Evolutionary conservation across 202 grass and related monocot genomes (phyloP), one percentile per base, ranked within the genome.

Genomic region (Setaria viridis): DNA sequence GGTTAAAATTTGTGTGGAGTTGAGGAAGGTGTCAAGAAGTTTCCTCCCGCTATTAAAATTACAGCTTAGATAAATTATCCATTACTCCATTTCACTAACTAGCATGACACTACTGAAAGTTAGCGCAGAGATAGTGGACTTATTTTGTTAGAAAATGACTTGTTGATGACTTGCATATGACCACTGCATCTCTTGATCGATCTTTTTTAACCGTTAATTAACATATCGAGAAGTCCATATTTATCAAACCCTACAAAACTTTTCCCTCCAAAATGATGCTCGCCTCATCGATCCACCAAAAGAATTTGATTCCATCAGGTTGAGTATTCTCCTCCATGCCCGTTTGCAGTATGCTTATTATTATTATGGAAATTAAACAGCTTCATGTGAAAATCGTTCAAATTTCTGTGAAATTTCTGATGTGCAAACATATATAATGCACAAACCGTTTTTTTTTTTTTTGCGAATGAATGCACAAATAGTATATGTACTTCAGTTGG

Each of bases 11-110:
- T 35, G 3, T 6, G 6, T 41, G 39, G 71, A 29, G 43, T 37
- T 9, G 19, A 82, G 8, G 78, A 87, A 87, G 78, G 70, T 69
- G 30, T 30, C 20, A 2, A 69, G 78, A 69, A 69, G 62, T 47
- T 76, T 87, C 75, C 17, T 72, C 33, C 11, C 35, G 7, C 15
- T 49, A 33, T 12, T 49, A 76, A 76, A 76, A 25, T 13, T 68
- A 70, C 62, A 11, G n/a, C 12, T 15, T 41, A 82, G 33, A 49
- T 48, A 87, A 65, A 37, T 62, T 59, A 81, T 17, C 25, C 2
- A 67, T 25, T 45, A 35, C 21, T 58, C 21, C 6, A 37, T 35
- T 72, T 59, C 12, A 48, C 49, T 59, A 60, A 60, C 25, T 68
- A 74, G 4, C 51, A 37, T 59, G 30, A 53, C 15, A 41, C 39